These are phyloP conservation scores for Davidsoniella eucalypti DNA, from an alignment of 2,329 filamentous ascomycete species.

Conservation along the genomic window DNA sequence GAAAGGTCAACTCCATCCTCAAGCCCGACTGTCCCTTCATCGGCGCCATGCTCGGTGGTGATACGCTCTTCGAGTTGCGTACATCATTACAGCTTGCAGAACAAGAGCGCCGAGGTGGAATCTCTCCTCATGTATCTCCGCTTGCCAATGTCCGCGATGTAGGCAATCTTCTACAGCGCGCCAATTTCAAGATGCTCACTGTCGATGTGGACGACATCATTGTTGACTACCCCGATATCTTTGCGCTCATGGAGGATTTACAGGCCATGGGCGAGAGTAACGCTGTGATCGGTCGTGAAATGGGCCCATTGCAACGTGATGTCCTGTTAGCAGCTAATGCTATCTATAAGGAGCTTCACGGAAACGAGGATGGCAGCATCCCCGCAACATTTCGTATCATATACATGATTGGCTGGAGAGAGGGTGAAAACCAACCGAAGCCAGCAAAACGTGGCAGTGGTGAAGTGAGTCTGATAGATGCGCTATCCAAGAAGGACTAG, in stretches of 20 bases:
- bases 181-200: slow-evolving; percentile 89
- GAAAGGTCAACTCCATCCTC: slow-evolving; percentile 70
- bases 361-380: slow-evolving; percentile 57
- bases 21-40: slow-evolving; percentile 88
- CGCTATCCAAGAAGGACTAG: slow-evolving; percentile 26
- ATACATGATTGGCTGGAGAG: slow-evolving; percentile 98
- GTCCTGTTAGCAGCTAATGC: slow-evolving; percentile 74
- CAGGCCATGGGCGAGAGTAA: slow-evolving; percentile 95
- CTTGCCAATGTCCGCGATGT: slow-evolving; percentile 84
- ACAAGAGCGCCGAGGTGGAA: slow-evolving; percentile 75
- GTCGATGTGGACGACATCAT: slow-evolving; percentile 96
- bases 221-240: slow-evolving; percentile 80
- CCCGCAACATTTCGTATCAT: slow-evolving; percentile 92
- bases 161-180: slow-evolving; percentile 68
- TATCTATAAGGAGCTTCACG: slow-evolving; percentile 79
- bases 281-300: slow-evolving; percentile 70
- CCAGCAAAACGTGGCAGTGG: slow-evolving; percentile 73
- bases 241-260: slow-evolving; percentile 82
- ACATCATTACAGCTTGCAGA: slow-evolving; percentile 88
- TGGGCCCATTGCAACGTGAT: slow-evolving; percentile 61
- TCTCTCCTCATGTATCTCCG: slow-evolving; percentile 79
- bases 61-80: slow-evolving; percentile 83
- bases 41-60: slow-evolving; percentile 90
- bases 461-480: slow-evolving; percentile 74
- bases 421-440: slow-evolving; percentile 59